These are phyloP conservation scores for Chalciporus sp. DNA, from an alignment of 1,284 basidiomycete species.

Conservation along the genomic window DNA sequence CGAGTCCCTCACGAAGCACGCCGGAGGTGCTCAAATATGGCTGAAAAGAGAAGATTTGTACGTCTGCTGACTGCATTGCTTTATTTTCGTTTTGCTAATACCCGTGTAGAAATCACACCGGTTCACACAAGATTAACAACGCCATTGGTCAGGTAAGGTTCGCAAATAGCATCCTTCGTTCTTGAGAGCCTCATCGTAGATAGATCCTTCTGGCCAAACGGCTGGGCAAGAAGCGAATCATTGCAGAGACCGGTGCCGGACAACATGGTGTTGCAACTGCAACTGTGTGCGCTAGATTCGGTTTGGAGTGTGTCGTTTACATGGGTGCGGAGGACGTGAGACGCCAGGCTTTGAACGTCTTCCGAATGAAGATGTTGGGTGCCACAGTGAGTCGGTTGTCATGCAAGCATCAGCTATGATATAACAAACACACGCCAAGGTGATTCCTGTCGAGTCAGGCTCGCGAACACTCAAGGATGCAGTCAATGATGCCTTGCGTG, in stretches of 20 bases:
- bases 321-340: constrained; percentile 99
- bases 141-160: constrained; percentile 80
- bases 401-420: neutral
- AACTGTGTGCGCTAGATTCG: constrained; percentile 96
- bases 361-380: constrained; percentile 97
- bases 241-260: constrained; percentile 98
- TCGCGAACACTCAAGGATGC: constrained; percentile 97
- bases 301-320: constrained; percentile 93
- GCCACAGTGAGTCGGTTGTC: constrained; percentile 61
- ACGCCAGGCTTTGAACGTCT: constrained; percentile 95
- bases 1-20: constrained; percentile 57
- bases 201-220: constrained; percentile 91
- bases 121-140: constrained; percentile 97
- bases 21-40: constrained; percentile 89
- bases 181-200: neutral
- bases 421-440: constrained; percentile 46
- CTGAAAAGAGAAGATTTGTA: constrained; percentile 95
- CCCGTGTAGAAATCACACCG: constrained; percentile 82
- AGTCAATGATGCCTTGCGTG: constrained; percentile 95
- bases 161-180: neutral
- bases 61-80: constrained; percentile 31
- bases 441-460: constrained; percentile 93
- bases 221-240: constrained; percentile 95
- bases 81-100: constrained; percentile 4
- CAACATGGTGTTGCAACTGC: constrained; percentile 99